phyloP scores from a whole-genome alignment of 495 filamentous ascomycete species.

The Annulohypoxylon stygium region DNA sequence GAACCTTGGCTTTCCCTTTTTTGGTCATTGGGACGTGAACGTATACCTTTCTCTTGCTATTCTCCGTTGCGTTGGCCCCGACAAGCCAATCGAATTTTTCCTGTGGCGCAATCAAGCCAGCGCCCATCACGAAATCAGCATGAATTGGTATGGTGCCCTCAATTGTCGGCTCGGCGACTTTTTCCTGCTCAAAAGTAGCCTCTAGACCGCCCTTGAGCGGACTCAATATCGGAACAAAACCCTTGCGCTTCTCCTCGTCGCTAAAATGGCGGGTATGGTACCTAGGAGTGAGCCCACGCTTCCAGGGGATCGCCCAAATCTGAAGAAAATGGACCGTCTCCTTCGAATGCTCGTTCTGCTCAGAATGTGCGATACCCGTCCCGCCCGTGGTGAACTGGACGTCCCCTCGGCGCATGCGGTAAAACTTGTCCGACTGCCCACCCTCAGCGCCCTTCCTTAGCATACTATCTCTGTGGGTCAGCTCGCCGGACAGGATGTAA shows the following conservation, averaged over 20 bases:
- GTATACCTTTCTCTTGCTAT: conserved; percentile 75
- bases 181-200: conserved; percentile 70
- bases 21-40: conserved; percentile 82
- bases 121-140: conserved; percentile 82
- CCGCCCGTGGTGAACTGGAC: conserved; percentile 88
- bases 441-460: conserved; percentile 68
- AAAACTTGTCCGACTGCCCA: conserved; percentile 69
- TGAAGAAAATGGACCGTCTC: conserved; percentile 83
- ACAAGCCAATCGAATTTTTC: conserved; percentile 72
- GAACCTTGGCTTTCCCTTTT: conserved; percentile 74
- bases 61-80: conserved; percentile 65
- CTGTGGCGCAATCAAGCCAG: conserved; percentile 70
- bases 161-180: conserved; percentile 67
- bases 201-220: conserved; percentile 73
- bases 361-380: conserved; percentile 80
- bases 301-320: conserved; percentile 84
- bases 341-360: conserved; percentile 75
- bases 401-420: conserved; percentile 79
- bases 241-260: conserved; percentile 75
- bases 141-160: conserved; percentile 79
- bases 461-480: conserved; percentile 85
- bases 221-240: conserved; percentile 77
- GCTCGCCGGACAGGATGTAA: conserved; percentile 82
- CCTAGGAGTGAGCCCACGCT: conserved; percentile 71
- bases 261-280: conserved; percentile 78